Evolutionary conservation across 768 basidiomycete genomes (phyloP).

Genomic region (Tephrocybe sp.): DNA sequence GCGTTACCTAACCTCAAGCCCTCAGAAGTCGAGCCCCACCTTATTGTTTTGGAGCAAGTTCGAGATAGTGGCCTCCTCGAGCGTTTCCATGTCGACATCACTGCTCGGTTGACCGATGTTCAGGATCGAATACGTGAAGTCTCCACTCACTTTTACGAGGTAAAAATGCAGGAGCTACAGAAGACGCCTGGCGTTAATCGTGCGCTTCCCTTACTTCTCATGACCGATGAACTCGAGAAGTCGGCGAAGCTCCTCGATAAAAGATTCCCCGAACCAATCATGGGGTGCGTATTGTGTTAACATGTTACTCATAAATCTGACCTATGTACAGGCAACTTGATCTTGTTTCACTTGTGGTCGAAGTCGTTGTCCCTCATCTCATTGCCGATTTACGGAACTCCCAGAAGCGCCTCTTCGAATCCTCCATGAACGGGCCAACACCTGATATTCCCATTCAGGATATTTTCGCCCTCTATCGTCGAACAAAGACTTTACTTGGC

Average conservation of each 20-base stretch:
- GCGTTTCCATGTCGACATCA: conserved; percentile 73
- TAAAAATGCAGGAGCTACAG: conserved; percentile 63
- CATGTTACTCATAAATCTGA: conserved; percentile 6
- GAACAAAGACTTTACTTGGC: conserved; percentile 70
- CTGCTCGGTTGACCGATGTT: conserved; percentile 65
- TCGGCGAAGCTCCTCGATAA: conserved; percentile 81
- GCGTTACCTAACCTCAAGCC: conserved; percentile 70
- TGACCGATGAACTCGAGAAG: conserved; percentile 92
- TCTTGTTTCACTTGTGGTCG: conserved; percentile 73
- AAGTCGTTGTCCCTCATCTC: conserved; percentile 63
- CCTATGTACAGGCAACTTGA: conserved; percentile 57
- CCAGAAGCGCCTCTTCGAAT: conserved; percentile 75
- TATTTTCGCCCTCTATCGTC: conserved; percentile 82
- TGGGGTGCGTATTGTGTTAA: conserved; percentile 53
- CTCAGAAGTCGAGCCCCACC: conserved; percentile 63
- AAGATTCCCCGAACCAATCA: conserved; percentile 79
- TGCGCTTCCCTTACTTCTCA: conserved; percentile 75
- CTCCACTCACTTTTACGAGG: conserved; percentile 59
- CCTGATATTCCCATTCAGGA: conserved; percentile 90
- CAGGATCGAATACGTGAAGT: conserved; percentile 63
- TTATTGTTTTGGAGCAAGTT: conserved; percentile 71
- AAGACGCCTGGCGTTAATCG: conserved; percentile 75
- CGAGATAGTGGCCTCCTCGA: conserved; percentile 69
- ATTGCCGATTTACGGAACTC: conserved; percentile 66
- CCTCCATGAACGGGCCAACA: conserved; percentile 83